Conservation (phyloP, 2,329 filamentous ascomycete genomes). For the Exophiala lecanii-corni region DNA sequence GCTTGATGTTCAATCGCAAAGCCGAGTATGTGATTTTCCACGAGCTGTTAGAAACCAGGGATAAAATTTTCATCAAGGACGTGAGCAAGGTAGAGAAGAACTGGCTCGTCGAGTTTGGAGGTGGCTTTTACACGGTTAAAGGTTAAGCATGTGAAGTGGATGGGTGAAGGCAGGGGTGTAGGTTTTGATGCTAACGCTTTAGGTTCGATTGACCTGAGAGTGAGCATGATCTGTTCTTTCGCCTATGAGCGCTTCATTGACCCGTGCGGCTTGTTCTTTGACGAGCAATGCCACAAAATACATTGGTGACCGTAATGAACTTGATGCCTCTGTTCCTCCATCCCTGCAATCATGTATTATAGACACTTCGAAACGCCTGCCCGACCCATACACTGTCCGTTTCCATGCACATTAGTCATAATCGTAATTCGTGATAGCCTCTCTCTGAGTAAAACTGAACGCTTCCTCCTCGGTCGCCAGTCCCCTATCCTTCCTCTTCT, state of each 20-base stretch:
- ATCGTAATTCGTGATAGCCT: constrained; percentile 19
- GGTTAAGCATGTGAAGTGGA: too few species aligned
- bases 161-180: too few species aligned
- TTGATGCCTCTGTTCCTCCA: too few species aligned
- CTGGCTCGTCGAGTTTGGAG: constrained; percentile 88
- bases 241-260: too few species aligned
- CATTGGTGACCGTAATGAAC: too few species aligned
- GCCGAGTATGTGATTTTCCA: constrained; percentile 96
- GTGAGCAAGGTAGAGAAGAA: constrained; percentile 87
- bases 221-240: neutral
- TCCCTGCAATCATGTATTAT: too few species aligned
- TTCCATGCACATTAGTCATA: constrained; percentile 21
- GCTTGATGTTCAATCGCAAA: constrained; percentile 92
- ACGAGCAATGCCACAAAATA: too few species aligned
- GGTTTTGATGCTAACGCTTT: too few species aligned
- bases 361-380: too few species aligned
- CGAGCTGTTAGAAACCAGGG: constrained; percentile 82
- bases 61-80: constrained; percentile 86
- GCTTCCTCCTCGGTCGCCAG: constrained; percentile 30
- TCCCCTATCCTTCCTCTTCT: constrained; percentile 47
- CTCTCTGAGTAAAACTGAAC: constrained; percentile 29
- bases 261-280: too few species aligned
- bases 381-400: too few species aligned
- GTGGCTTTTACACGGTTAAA: constrained; percentile 68
- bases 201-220: too few species aligned